phyloP scores from a whole-genome alignment of 768 basidiomycete species.

The Brasilioporus rufonigricans region DNA sequence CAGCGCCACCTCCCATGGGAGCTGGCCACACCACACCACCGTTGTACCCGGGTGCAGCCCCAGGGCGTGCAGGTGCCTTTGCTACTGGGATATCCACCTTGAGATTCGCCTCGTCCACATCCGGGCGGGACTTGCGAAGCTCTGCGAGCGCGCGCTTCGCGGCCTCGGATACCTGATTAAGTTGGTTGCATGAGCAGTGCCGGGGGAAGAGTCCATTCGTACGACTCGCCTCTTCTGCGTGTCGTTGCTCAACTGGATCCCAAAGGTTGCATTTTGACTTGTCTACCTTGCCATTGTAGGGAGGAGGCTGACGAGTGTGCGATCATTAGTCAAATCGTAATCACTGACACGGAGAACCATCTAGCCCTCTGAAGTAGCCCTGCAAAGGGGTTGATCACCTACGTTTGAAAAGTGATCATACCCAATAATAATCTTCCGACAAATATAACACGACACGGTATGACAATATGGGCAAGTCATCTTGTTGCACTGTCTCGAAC shows the following conservation, averaged over 20 bases:
- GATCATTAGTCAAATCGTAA: constrained; percentile 4
- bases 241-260: constrained; percentile 65
- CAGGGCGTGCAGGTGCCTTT: not conserved
- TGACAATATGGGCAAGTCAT: constrained; percentile 77
- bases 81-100: constrained; percentile 59
- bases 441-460: constrained; percentile 82
- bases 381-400: constrained; percentile 11
- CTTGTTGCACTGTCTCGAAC: constrained; percentile 74
- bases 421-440: constrained; percentile 66
- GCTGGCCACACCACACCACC: not conserved
- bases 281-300: constrained; percentile 21
- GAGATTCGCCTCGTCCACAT: constrained; percentile 56
- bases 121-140: constrained; percentile 57
- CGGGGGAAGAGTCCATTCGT: not conserved
- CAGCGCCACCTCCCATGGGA: not conserved
- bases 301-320: constrained; percentile 20
- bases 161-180: constrained; percentile 62
- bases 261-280: constrained; percentile 60
- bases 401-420: constrained; percentile 75
- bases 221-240: constrained; percentile 61
- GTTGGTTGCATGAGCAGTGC: not conserved
- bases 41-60: not conserved
- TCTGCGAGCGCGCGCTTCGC: constrained; percentile 65
- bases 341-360: not conserved
- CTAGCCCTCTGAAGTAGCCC: no score